Percentiles rank a stretch among this genome's conserved stretches.
Evolutionary conservation across 2,329 filamentous ascomycete genomes (phyloP).

Genomic region (Aspergillus intermedius): DNA sequence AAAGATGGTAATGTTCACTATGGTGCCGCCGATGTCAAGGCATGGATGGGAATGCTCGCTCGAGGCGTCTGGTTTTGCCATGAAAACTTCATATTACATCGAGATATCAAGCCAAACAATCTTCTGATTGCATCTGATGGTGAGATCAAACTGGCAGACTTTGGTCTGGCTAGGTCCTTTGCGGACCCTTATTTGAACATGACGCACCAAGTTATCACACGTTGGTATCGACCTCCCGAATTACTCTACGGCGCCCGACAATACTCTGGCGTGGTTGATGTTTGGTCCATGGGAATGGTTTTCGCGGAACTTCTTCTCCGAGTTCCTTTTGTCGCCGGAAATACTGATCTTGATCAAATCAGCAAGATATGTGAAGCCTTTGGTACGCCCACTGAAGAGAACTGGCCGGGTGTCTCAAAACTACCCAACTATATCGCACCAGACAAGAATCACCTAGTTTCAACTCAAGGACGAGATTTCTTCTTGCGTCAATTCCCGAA

Average conservation of each 20-base stretch:
- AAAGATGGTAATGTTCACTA: conserved; percentile 79
- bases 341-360: conserved; percentile 81
- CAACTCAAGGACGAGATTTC: conserved; percentile 57
- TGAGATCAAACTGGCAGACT: conserved; percentile 93
- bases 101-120: conserved; percentile 99
- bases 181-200: conserved; percentile 82
- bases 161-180: conserved; percentile 84
- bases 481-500: conserved; percentile 73
- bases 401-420: conserved; percentile 85
- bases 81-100: conserved; percentile 85
- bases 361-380: conserved; percentile 75
- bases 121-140: conserved; percentile 88
- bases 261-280: conserved; percentile 84
- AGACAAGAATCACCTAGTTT: conserved; percentile 51
- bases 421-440: conserved; percentile 74
- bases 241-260: conserved; percentile 83
- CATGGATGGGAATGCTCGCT: conserved; percentile 97
- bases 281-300: conserved; percentile 90
- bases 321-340: conserved; percentile 74
- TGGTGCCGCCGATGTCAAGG: conserved; percentile 84
- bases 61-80: conserved; percentile 96
- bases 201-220: conserved; percentile 92
- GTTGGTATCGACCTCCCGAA: conserved; percentile 94
- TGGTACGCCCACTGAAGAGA: conserved; percentile 86
- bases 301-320: conserved; percentile 86